These are phyloP conservation scores for Escovopsis sp. DNA, from an alignment of 2,329 filamentous ascomycete species.

Conservation along the genomic window DNA sequence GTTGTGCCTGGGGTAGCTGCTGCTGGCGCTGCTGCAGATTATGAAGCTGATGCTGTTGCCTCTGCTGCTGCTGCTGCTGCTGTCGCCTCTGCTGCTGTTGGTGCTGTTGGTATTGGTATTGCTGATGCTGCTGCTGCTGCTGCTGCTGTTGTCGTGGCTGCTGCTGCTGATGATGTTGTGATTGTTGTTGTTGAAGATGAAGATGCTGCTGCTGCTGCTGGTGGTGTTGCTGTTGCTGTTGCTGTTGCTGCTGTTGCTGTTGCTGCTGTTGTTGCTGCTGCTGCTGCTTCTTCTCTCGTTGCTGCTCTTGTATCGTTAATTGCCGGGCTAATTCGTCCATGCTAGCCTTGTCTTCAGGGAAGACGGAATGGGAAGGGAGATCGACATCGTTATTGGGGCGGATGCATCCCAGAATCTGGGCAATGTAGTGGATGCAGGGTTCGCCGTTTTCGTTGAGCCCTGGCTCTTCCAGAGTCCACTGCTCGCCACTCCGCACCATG, in stretches of 20 bases:
- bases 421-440: constrained; percentile 51
- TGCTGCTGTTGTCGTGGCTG: too few relatives aligned
- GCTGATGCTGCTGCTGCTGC: constrained; percentile 5
- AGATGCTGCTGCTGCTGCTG: too few relatives aligned
- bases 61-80: constrained; percentile 4
- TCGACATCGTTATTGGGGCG: constrained; percentile 47
- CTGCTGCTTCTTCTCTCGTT: constrained; percentile 19
- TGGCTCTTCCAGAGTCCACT: constrained; percentile 48
- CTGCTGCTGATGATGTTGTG: too few relatives aligned
- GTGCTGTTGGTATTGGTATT: too few relatives aligned
- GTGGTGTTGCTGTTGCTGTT: too few relatives aligned
- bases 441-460: constrained; percentile 48
- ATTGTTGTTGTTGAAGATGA: too few relatives aligned
- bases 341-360: constrained; percentile 47
- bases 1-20: too few relatives aligned
- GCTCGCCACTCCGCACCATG: constrained; percentile 44
- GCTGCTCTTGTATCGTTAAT: constrained; percentile 29
- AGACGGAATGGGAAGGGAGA: constrained; percentile 41
- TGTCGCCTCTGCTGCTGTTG: neutral
- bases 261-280: constrained; percentile 10
- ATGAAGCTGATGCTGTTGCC: too few relatives aligned
- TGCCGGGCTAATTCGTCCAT: constrained; percentile 41
- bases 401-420: constrained; percentile 48
- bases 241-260: too few relatives aligned
- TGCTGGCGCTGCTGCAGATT: too few relatives aligned